These are phyloP conservation scores for Didymella exigua DNA, from an alignment of 2,329 filamentous ascomycete genomes.

Conservation along the genomic window DNA sequence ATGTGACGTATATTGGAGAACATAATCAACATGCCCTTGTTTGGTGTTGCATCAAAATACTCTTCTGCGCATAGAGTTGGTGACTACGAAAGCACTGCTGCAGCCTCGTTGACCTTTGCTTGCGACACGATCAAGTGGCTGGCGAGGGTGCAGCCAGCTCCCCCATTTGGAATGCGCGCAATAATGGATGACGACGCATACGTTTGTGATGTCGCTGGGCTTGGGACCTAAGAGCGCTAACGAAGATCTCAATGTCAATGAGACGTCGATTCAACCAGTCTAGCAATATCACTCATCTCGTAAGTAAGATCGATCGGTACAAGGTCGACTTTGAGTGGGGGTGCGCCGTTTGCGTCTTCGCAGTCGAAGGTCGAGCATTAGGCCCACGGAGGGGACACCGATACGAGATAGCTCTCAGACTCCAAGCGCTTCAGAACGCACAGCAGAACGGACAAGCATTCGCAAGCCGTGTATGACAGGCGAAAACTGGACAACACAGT, in stretches of 20 bases:
- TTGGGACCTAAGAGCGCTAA: constrained; percentile 14
- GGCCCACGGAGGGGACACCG: constrained; percentile 9
- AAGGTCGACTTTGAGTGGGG: neutral
- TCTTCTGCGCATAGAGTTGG: neutral
- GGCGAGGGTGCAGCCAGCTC: constrained; percentile 9
- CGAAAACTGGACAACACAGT: neutral
- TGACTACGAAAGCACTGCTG: neutral
- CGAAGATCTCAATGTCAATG: constrained; percentile 13
- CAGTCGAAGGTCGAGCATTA: neutral
- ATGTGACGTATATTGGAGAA: neutral
- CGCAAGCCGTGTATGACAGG: constrained; percentile 3
- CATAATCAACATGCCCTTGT: neutral
- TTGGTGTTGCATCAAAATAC: neutral
- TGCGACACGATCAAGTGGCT: neutral
- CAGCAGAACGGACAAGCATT: constrained; percentile 3
- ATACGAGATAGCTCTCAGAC: constrained; percentile 2
- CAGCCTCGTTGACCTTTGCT: neutral
- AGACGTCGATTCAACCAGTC: constrained; percentile 1
- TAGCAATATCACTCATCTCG: neutral
- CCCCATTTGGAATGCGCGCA: constrained; percentile 11
- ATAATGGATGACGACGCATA: constrained; percentile 20
- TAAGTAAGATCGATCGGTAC: neutral
- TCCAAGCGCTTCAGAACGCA: constrained; percentile 1
- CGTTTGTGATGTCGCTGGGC: neutral
- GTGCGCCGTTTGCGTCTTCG: constrained; percentile 1